Base-by-base conservation (phyloP, 139 green algal species). In the Tetradesmus lagerheimii region DNA sequence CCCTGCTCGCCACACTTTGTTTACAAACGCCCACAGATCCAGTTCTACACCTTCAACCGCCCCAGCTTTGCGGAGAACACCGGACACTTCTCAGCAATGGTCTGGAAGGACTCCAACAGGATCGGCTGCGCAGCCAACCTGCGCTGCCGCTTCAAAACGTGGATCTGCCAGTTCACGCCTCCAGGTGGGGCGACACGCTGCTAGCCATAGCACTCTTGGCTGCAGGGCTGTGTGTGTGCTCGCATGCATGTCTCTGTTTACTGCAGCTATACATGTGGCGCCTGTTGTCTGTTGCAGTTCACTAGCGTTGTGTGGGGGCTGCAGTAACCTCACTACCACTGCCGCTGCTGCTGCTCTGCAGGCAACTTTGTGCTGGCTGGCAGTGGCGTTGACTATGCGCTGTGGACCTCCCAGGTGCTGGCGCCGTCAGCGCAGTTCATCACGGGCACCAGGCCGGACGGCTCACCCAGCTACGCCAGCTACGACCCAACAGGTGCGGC, bases 121-220 rank as follows among this genome's bases (percentile, higher is more conserved):
- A 78, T 93, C 3, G 90, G 90, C 2, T 93, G 90, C 62, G 90
- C 85, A 25, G 85, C 85, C 80, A 89, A 90, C n/a, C 47, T 77
- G 38, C 85, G 80, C 57, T 90, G 87, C 53, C 18, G 38, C 4
- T 85, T 80, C 87, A 86, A 74, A 37, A 86, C 87, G 29, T 90
- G 53, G 50, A 86, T 90, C 35, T 90, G 87, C 57, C 87, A 90
- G 76, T 86, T 86, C 47, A 86, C 87, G 25, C 87, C 87, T 38
- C 31, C 71, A 62, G 85, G 85, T 89, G 43, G 41, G 23, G 78
- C 62, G 5, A 37, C 3, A 62, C 9, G 80, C n/a, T 86, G 80
- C n/a, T 74, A 27, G 38, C 20, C 25, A 45, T 18, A 80, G n/a
- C 71, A n/a, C n/a, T n/a, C n/a, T n/a, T n/a, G n/a, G n/a, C n/a